These are phyloP conservation scores for Calocera viscosa DNA, from an alignment of 768 basidiomycete genomes.

Conservation along the genomic window DNA sequence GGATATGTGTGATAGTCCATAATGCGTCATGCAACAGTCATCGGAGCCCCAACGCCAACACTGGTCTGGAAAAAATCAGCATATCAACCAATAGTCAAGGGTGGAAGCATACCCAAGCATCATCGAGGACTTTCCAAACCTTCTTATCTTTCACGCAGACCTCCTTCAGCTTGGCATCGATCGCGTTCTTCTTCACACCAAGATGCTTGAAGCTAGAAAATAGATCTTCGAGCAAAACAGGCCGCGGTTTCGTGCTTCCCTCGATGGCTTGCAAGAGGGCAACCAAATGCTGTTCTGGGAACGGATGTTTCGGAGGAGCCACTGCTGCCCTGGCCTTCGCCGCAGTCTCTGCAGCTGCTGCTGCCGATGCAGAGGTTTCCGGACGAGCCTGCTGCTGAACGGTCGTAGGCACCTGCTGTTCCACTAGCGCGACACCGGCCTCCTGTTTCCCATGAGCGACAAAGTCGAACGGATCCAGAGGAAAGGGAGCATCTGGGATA, in stretches of 20 bases:
- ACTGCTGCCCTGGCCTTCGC: conserved; percentile 20
- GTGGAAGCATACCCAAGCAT: conserved; percentile 14
- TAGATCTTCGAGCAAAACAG: conserved; percentile 54
- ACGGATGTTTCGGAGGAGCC: conserved; percentile 28
- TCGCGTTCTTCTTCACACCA: conserved; percentile 70
- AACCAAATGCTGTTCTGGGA: conserved; percentile 55
- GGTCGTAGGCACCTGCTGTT: conserved; percentile 25
- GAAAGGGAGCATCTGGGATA: conserved; percentile 50
- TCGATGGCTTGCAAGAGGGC: conserved; percentile 47
- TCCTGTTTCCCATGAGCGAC: conserved; percentile 39
- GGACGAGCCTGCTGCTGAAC: conserved; percentile 15
- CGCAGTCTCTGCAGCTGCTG: conserved; percentile 11
- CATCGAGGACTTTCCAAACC: conserved; percentile 54
- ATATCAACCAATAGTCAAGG: not conserved
- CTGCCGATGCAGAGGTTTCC: conserved; percentile 19
- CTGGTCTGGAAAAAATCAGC: not conserved
- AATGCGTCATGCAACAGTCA: not conserved
- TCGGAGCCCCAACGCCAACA: not conserved
- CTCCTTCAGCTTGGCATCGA: conserved; percentile 69
- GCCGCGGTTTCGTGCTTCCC: conserved; percentile 43
- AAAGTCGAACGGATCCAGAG: conserved; percentile 69
- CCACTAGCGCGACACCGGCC: not conserved
- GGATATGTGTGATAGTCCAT: not conserved
- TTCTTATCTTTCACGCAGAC: conserved; percentile 51
- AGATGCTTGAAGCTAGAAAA: conserved; percentile 54